A percentile compares a stretch with the other conserved stretches of the same genome.
Conservation (phyloP, 1,139 yeast species). For the Magnusiomyces suaveolens region DNA sequence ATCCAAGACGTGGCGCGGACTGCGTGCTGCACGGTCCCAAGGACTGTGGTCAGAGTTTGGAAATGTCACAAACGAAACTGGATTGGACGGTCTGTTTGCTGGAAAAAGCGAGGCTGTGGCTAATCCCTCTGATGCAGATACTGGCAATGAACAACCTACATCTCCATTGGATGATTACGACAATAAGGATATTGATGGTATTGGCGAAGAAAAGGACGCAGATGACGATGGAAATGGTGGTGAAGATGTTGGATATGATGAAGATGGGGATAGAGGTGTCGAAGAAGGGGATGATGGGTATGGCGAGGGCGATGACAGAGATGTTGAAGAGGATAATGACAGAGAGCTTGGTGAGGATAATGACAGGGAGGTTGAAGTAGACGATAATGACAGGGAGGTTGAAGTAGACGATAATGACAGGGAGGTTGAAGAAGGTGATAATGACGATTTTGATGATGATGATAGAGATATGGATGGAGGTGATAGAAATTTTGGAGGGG, state of each 20-base stretch:
- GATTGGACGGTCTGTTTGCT: slow-evolving; percentile 25
- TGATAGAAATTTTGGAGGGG: not conserved
- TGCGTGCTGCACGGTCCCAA: slow-evolving; percentile 28
- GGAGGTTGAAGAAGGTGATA: not conserved
- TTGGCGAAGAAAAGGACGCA: not conserved
- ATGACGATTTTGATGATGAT: not conserved
- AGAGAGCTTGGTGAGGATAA: not conserved
- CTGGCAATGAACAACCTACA: not conserved
- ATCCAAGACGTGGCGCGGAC: slow-evolving; percentile 29
- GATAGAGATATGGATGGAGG: not conserved
- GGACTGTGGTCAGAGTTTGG: slow-evolving; percentile 28
- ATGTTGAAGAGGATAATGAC: slow-evolving; percentile 4
- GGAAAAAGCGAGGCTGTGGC: not conserved
- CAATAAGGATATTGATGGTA: not conserved
- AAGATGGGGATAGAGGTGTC: too few species aligned
- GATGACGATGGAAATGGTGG: not conserved
- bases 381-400: not conserved
- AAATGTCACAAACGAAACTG: slow-evolving; percentile 18
- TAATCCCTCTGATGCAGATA: not conserved
- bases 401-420: not conserved
- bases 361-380: not conserved
- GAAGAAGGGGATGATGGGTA: slow-evolving; percentile 2
- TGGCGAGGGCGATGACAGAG: not conserved
- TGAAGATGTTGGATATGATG: too few species aligned
- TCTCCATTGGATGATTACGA: not conserved